Evolutionary conservation across 352 stramenopile species (phyloP).

Genomic region (Globisporangium irregulare): DNA sequence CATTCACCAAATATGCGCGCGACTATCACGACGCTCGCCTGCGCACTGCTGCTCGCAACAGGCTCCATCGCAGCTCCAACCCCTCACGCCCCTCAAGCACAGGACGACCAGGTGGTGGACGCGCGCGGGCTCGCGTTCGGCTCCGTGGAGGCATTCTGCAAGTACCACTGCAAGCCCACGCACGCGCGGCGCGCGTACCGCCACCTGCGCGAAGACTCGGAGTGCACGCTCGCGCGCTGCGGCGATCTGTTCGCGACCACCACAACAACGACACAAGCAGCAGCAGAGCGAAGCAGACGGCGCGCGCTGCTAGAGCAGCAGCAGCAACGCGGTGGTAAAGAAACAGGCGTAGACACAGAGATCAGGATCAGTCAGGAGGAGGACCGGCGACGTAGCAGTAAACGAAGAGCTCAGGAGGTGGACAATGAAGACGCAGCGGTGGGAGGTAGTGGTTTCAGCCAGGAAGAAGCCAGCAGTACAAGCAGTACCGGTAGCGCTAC

Average conservation of each 20-base stretch:
- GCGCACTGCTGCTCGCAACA: background rate
- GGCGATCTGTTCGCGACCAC: constrained; percentile 3
- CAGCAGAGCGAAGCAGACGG: constrained; percentile 7
- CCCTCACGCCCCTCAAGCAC: background rate
- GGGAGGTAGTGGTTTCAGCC: background rate
- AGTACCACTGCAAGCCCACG: constrained; percentile 53
- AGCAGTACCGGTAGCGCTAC: background rate
- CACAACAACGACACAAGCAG: background rate
- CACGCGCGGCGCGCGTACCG: constrained; percentile 42
- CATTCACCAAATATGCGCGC: constrained; percentile 3
- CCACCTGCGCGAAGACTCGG: constrained; percentile 30
- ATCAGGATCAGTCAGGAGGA: background rate
- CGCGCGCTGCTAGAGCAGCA: background rate
- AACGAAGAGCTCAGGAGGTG: constrained; percentile 4
- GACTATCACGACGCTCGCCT: constrained; percentile 1
- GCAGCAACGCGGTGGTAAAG: constrained; percentile 1
- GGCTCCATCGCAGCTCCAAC: background rate
- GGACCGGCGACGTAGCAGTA: background rate
- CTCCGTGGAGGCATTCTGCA: constrained; percentile 45
- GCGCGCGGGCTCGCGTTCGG: constrained; percentile 41
- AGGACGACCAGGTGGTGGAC: constrained; percentile 23
- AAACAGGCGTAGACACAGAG: background rate
- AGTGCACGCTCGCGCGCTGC: constrained; percentile 37
- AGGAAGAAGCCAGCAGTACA: background rate
- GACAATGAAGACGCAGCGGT: background rate